phyloP scores from a whole-genome alignment of 148 eudicot species.

The Chenopodium suecicum region DNA sequence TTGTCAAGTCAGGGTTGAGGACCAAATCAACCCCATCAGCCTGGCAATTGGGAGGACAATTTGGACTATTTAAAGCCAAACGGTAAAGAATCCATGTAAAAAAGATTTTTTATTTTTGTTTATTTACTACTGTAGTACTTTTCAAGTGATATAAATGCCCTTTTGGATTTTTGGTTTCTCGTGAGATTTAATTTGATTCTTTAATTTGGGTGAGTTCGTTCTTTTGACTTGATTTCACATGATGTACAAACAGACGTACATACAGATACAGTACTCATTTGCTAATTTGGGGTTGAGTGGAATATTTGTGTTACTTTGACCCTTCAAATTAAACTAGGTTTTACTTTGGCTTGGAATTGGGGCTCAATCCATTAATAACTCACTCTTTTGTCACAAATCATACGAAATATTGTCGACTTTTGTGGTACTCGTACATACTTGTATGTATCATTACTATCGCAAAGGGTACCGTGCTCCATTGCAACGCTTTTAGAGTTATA shows the following conservation, averaged over 20 bases:
- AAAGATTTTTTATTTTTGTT: too few species aligned
- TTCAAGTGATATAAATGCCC: background rate
- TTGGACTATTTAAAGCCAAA: background rate
- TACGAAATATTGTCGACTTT: too few species aligned
- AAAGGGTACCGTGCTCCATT: too few species aligned
- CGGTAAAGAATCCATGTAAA: background rate
- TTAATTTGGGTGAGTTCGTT: background rate
- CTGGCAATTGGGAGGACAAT: background rate
- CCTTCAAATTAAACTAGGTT: background rate
- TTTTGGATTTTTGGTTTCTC: background rate
- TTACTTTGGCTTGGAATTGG: too few species aligned
- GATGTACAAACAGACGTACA: background rate
- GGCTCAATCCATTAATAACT: too few species aligned
- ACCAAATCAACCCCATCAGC: background rate
- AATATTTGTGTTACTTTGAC: background rate
- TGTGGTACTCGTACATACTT: too few species aligned
- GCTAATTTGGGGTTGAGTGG: background rate
- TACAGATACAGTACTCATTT: too few species aligned
- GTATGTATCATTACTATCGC: too few species aligned
- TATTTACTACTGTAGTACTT: background rate
- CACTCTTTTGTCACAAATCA: too few species aligned
- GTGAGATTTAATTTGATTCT: background rate
- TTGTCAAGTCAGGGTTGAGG: background rate
- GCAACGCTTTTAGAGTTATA: too few species aligned
- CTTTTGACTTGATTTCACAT: background rate